phyloP scores from a whole-genome alignment of 768 basidiomycete genomes.

The Daedalea quercina region DNA sequence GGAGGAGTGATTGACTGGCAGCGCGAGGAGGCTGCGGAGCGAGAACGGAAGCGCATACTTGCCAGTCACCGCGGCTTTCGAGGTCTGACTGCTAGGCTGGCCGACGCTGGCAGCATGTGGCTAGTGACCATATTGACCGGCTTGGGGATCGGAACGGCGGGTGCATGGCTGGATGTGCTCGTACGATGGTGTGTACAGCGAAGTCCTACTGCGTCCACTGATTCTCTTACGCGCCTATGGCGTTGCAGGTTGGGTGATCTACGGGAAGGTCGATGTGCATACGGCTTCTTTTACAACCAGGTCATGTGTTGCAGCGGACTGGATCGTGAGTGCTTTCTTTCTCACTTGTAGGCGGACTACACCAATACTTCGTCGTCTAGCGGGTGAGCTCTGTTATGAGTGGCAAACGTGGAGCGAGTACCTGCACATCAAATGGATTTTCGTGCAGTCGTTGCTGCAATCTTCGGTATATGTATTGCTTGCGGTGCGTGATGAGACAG shows the following conservation, averaged over 20 bases:
- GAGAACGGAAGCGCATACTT: slow-evolving; percentile 44
- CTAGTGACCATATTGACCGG: slow-evolving; percentile 62
- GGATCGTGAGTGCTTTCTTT: slow-evolving; percentile 32
- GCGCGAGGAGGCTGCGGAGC: slow-evolving; percentile 57
- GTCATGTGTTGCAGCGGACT: slow-evolving; percentile 65
- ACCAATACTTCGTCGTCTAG: slow-evolving; percentile 24
- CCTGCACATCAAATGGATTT: slow-evolving; percentile 44
- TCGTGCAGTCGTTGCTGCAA: slow-evolving; percentile 58
- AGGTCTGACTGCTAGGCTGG: slow-evolving; percentile 45
- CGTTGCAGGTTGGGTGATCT: slow-evolving; percentile 56
- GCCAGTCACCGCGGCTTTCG: slow-evolving; percentile 47
- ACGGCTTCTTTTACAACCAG: slow-evolving; percentile 68
- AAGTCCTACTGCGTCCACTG: not conserved
- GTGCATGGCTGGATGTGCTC: slow-evolving; percentile 67
- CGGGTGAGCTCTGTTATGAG: slow-evolving; percentile 58
- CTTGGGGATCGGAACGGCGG: slow-evolving; percentile 58
- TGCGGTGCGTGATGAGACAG: slow-evolving; percentile 39
- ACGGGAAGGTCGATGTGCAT: slow-evolving; percentile 59
- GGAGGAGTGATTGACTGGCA: slow-evolving; percentile 66
- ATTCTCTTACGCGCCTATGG: not conserved
- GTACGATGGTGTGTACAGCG: slow-evolving; percentile 54
- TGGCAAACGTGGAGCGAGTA: slow-evolving; percentile 68
- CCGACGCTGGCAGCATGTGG: slow-evolving; percentile 59
- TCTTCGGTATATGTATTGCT: slow-evolving; percentile 57
- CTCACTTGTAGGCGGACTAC: not conserved